Conservation (phyloP, 352 stramenopile genomes). For the Thalassiosira allenii region DNA sequence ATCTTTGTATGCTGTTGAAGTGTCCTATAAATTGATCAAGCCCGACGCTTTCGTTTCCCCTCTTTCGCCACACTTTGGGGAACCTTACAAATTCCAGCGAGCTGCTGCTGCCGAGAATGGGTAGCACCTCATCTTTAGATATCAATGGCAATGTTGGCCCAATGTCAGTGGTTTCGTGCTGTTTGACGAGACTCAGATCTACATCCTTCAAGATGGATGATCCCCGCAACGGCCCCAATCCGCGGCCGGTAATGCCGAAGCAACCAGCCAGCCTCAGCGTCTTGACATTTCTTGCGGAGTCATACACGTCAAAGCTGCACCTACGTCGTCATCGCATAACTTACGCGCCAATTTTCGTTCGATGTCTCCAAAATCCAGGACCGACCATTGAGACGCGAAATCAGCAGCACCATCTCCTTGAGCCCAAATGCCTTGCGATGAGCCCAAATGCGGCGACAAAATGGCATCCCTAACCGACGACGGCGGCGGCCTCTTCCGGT, state of each 20-base stretch:
- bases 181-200: not conserved
- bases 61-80: not conserved
- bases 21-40: not conserved
- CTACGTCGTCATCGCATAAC: not conserved
- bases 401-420: too few species aligned
- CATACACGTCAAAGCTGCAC: not conserved
- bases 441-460: not conserved
- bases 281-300: not conserved
- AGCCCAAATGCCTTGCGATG: not conserved
- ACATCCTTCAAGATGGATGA: not conserved
- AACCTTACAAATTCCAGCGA: too few species aligned
- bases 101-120: too few species aligned
- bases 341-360: not conserved
- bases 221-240: not conserved
- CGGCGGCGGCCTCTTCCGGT: not conserved
- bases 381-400: not conserved
- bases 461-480: not conserved
- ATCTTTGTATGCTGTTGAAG: too few species aligned
- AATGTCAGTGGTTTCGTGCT: not conserved
- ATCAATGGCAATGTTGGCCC: too few species aligned
- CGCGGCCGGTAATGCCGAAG: not conserved
- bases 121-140: too few species aligned
- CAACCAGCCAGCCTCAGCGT: conserved; percentile 2
- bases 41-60: not conserved
- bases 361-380: conserved; percentile 9